phyloP scores from a whole-genome alignment of 306 rosid species.

The Arachis stenosperma region DNA sequence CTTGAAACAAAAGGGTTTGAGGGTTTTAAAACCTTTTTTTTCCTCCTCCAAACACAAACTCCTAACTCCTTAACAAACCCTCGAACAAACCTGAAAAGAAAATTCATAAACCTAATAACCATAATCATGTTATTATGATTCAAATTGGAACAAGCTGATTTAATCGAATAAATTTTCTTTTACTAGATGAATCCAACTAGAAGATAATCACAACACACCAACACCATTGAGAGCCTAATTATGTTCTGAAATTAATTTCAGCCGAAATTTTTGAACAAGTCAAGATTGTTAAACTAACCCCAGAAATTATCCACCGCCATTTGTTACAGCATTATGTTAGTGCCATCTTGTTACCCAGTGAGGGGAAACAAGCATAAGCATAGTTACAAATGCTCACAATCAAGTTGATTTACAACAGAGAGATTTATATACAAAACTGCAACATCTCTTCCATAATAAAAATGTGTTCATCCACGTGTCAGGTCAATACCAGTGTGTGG shows the following conservation, averaged over 20 bases:
- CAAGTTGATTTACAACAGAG: conserved; percentile 66
- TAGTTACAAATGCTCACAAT: conserved; percentile 57
- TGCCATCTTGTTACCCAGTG: conserved; percentile 46
- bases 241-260: not conserved
- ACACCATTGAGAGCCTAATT: not conserved
- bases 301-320: conserved; percentile 38
- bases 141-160: too few species aligned
- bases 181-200: too few species aligned
- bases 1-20: too few species aligned
- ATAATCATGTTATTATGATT: too few species aligned
- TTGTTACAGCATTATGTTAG: conserved; percentile 56
- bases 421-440: conserved; percentile 68
- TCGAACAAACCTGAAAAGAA: too few species aligned
- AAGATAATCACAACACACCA: too few species aligned
- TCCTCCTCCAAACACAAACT: too few species aligned
- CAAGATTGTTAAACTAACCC: conserved; percentile 39
- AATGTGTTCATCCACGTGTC: conserved; percentile 72
- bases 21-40: too few species aligned
- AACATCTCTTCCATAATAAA: conserved; percentile 55
- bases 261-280: conserved; percentile 7
- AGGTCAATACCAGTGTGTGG: conserved; percentile 86
- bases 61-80: too few species aligned
- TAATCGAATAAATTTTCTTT: too few species aligned
- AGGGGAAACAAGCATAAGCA: conserved; percentile 33
- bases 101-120: too few species aligned